Percentiles rank a stretch among this genome's conserved stretches.
These are phyloP conservation scores for Boletus vinaceobasis DNA, from an alignment of 768 basidiomycete species.

Conservation along the genomic window DNA sequence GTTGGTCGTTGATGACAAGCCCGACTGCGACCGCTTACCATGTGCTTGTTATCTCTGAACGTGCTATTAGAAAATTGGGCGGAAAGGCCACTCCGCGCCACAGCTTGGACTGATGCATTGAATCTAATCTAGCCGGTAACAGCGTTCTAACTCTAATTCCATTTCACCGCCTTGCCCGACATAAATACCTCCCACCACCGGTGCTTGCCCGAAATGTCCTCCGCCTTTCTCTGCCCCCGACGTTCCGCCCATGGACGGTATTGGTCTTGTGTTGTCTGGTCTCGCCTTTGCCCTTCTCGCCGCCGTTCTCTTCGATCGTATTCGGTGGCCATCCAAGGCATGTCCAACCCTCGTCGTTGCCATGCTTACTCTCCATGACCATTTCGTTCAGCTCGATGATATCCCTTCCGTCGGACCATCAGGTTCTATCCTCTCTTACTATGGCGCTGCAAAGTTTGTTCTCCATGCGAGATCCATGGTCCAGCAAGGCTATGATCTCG, in stretches of 20 bases:
- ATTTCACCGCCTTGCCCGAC: conserved; percentile 23
- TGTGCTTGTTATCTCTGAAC: background rate
- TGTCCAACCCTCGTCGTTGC: background rate
- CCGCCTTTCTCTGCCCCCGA: conserved; percentile 20
- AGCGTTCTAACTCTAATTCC: conserved; percentile 30
- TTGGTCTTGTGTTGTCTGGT: conserved; percentile 19
- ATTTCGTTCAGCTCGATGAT: conserved; percentile 19
- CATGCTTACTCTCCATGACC: background rate
- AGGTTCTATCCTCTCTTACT: conserved; percentile 32
- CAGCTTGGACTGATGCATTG: conserved; percentile 13
- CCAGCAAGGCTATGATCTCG: conserved; percentile 36
- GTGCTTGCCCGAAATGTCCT: conserved; percentile 26
- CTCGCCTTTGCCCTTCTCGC: conserved; percentile 14
- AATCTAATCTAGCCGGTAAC: conserved; percentile 30
- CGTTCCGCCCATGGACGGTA: conserved; percentile 26
- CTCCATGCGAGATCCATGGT: conserved; percentile 32
- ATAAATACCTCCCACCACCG: conserved; percentile 32
- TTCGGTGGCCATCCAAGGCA: conserved; percentile 28
- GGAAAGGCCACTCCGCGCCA: conserved; percentile 20
- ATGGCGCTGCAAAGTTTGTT: conserved; percentile 30
- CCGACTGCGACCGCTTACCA: background rate
- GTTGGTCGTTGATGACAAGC: conserved; percentile 9
- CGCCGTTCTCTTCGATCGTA: conserved; percentile 13
- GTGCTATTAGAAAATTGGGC: background rate
- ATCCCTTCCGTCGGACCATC: conserved; percentile 39